Evolutionary conservation across 257 asterid genomes (phyloP).

Genomic region (Petunia axillaris): DNA sequence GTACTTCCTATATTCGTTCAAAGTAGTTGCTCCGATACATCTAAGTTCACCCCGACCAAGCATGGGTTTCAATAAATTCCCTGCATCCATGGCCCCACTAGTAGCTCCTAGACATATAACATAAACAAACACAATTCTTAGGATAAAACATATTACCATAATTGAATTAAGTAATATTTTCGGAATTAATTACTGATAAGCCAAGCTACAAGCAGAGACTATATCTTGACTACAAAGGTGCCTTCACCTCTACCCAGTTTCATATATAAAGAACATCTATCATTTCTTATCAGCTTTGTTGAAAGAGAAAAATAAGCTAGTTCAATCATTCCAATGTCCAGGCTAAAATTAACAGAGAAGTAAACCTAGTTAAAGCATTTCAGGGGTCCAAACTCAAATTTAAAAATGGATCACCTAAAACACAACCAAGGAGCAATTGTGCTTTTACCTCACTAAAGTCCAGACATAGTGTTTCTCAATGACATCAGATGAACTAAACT

Average conservation of each 20-base stretch:
- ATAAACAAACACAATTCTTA: conserved; percentile 2
- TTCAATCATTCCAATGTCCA: conserved; percentile 23
- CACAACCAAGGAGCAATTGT: not conserved
- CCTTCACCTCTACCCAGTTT: not conserved
- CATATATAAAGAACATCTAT: not conserved
- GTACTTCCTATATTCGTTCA: conserved; percentile 84
- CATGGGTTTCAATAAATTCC: conserved; percentile 92
- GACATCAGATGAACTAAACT: conserved; percentile 2
- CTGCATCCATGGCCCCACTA: conserved; percentile 95
- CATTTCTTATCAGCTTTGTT: not conserved
- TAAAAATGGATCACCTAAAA: not conserved
- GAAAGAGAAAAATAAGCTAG: not conserved
- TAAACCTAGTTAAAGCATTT: not conserved
- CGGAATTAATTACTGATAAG: not conserved
- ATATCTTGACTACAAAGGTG: conserved; percentile 7
- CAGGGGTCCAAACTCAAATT: not conserved
- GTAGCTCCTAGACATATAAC: conserved; percentile 60
- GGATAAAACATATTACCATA: not conserved
- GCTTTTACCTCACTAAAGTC: conserved; percentile 5
- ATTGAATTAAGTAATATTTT: not conserved
- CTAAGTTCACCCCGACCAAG: conserved; percentile 93
- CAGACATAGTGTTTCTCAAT: not conserved
- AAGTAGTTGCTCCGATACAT: conserved; percentile 94
- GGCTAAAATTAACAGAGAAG: not conserved
- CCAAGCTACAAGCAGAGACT: conserved; percentile 7